Base-by-base conservation (phyloP, 2,329 filamentous ascomycete genomes). In the Fusarium neocosmosporiellum region DNA sequence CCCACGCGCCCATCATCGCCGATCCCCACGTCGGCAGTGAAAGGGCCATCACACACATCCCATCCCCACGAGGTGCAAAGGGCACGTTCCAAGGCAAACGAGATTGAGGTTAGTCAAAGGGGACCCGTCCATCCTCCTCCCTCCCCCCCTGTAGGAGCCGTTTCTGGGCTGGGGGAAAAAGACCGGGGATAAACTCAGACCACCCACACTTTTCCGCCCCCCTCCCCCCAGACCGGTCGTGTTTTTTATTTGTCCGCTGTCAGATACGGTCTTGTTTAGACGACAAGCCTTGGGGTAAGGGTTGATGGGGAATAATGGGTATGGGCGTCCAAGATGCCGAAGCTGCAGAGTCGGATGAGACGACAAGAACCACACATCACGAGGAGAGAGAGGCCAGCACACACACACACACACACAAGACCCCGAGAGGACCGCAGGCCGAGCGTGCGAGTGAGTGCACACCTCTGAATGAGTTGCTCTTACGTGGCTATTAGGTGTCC, bases 401-500 rank as follows among this genome's bases (percentile, higher is more conserved):
- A 13, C 6, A 13, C 39, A 22, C 39, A 13, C 16, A 4, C 18
- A 66, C 18, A 13, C 6, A 13, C 39, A 22, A 18, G 36, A 37
- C 36, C 39, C 20, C 39, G 20, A 22, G 20, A 43, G 39, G 39
- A 43, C 39, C 39, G 7, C 39, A 43, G 39, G 39, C 39, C 39
- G 39, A 41, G n/a, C n/a, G n/a, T n/a, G n/a, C n/a, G 39, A 41
- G 20, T 10, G 39, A 41, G 39, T 41, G n/a, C 39, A 41, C 39
- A 41, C 39, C 39, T 43, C 39, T 34, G 33, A 36, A 36, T 16
- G 48, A 41, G 36, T 63, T 58, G n/a, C 71, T 75, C 70, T 77
- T 77, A 77, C 75, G 75, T 77, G 75, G 66, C 70, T 72, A 63
- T 75, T 73, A 74, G 60, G 69, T 75, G 71, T 63, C 62, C 69